phyloP scores from a whole-genome alignment of 148 eudicot genomes.

The Fagopyrum tataricum region DNA sequence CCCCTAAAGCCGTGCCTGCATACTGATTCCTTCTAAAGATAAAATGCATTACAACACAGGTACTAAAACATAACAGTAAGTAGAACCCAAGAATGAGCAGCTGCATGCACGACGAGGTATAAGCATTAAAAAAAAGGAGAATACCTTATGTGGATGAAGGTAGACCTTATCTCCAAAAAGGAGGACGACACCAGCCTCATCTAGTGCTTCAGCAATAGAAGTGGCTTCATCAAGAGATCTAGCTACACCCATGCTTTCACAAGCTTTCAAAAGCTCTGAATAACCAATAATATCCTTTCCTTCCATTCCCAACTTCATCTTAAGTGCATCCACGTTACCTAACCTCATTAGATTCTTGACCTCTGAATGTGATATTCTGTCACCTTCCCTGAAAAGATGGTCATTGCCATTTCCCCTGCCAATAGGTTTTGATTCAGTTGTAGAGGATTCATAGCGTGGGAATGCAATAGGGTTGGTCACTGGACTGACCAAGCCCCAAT shows the following conservation, averaged over 20 bases:
- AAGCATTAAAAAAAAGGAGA: background rate
- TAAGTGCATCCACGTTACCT: slow-evolving; percentile 70
- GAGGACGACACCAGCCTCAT: slow-evolving; percentile 88
- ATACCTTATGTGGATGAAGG: slow-evolving; percentile 86
- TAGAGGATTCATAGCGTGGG: background rate
- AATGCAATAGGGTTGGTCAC: background rate
- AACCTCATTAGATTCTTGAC: slow-evolving; percentile 72
- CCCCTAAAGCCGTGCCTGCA: too few species aligned
- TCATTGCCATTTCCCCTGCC: background rate
- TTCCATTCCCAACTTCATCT: slow-evolving; percentile 56
- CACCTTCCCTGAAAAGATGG: slow-evolving; percentile 9
- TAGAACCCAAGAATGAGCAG: background rate
- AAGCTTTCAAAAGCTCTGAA: slow-evolving; percentile 50
- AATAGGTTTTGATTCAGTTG: background rate
- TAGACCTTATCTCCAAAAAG: slow-evolving; percentile 77
- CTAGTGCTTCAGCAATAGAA: slow-evolving; percentile 54
- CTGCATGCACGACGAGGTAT: background rate
- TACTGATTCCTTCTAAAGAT: background rate
- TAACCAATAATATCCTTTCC: slow-evolving; percentile 64
- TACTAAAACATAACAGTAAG: background rate
- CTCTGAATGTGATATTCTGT: slow-evolving; percentile 41
- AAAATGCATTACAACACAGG: slow-evolving; percentile 1
- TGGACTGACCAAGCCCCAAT: slow-evolving; percentile 5
- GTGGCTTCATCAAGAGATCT: slow-evolving; percentile 58
- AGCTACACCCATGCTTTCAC: slow-evolving; percentile 58